Conservation (phyloP, 2,329 filamentous ascomycete species). For the Diaporthe longicolla region DNA sequence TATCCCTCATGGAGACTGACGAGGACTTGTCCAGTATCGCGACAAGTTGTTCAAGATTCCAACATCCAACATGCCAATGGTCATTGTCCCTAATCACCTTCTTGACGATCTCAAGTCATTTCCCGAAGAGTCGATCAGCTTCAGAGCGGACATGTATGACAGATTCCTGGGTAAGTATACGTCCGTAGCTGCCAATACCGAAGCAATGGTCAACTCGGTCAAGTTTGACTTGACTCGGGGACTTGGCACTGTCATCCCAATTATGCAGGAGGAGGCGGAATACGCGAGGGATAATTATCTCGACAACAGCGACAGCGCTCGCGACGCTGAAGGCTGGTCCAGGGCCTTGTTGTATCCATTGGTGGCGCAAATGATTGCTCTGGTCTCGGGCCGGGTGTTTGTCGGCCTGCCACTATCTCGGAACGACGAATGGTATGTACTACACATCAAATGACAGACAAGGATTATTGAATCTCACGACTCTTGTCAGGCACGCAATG, state of each 20-base stretch:
- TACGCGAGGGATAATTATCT: background rate
- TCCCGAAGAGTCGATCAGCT: conserved; percentile 40
- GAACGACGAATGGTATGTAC: conserved; percentile 1
- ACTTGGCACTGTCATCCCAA: background rate
- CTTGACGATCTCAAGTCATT: conserved; percentile 46
- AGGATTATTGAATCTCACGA: background rate
- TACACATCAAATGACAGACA: background rate
- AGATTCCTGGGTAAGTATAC: background rate
- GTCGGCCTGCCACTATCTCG: background rate
- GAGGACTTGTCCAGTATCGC: background rate
- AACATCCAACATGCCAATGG: background rate
- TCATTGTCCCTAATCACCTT: conserved; percentile 47
- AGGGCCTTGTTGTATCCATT: background rate
- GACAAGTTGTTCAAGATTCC: background rate
- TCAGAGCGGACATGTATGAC: background rate
- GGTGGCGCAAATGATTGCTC: background rate
- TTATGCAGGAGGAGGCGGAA: background rate
- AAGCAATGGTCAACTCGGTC: conserved; percentile 1
- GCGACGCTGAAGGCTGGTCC: background rate
- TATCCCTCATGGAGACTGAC: background rate
- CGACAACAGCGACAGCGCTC: background rate
- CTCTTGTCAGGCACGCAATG: background rate
- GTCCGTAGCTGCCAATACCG: background rate
- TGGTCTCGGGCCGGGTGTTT: background rate
- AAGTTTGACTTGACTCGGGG: background rate